Percentiles rank a stretch among this genome's conserved stretches.
These are phyloP conservation scores for Kalmusia sp. DNA, from an alignment of 2,329 filamentous ascomycete genomes.

Conservation along the genomic window DNA sequence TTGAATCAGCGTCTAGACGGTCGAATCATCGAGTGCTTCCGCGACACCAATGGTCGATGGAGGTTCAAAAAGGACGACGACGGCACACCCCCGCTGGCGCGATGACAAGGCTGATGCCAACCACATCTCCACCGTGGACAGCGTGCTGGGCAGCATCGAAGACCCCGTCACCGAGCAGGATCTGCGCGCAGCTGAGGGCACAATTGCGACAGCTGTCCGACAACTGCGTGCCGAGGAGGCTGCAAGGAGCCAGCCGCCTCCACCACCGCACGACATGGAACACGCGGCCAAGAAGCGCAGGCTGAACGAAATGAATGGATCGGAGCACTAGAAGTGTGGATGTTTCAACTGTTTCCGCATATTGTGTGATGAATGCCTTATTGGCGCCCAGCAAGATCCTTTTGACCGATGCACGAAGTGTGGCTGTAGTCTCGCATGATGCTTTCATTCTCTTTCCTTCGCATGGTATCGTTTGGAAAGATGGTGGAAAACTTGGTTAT, in stretches of 20 bases:
- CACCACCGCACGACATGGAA: slow-evolving; percentile 24
- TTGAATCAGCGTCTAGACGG: slow-evolving; percentile 80
- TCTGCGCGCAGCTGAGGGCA: slow-evolving; percentile 70
- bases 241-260: slow-evolving; percentile 5
- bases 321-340: background rate
- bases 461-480: no score
- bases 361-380: background rate
- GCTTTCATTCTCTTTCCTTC: no score
- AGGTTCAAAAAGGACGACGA: slow-evolving; percentile 66
- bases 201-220: slow-evolving; percentile 85
- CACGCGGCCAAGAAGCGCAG: slow-evolving; percentile 44
- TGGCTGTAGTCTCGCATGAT: background rate
- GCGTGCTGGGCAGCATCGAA: slow-evolving; percentile 87
- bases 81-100: slow-evolving; percentile 74
- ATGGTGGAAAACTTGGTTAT: background rate
- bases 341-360: background rate
- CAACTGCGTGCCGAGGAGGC: slow-evolving; percentile 55
- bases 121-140: slow-evolving; percentile 81
- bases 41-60: slow-evolving; percentile 79
- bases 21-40: slow-evolving; percentile 87
- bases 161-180: slow-evolving; percentile 86
- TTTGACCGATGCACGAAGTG: background rate
- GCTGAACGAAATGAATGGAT: slow-evolving; percentile 27
- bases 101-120: slow-evolving; percentile 95
- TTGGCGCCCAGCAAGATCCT: no score